Base-by-base conservation (phyloP, 768 basidiomycete genomes). In the Collybia mongolica region DNA sequence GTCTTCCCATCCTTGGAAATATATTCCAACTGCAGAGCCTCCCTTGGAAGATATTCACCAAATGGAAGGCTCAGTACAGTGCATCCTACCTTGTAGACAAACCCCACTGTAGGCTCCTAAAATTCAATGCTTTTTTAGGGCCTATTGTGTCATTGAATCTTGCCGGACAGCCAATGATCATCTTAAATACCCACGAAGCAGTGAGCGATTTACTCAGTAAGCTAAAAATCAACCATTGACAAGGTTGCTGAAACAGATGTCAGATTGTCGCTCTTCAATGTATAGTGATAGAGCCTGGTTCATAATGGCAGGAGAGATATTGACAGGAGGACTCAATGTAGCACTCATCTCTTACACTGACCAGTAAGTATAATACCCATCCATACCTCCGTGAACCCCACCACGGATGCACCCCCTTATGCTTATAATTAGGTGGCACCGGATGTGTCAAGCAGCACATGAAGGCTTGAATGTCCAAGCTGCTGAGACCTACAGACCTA, bases 281-380 rank as follows among this genome's bases (percentile, higher is more conserved):
- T 47, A 47, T 26, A 47, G 46, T 38, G 32, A 47, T 47, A n/a
- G 46, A n/a, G 32, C 46, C 15, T 15, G 46, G 32, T 38, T 47
- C 19, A 47, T 47, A 20, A 38, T 47, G 46, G 46, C 35, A 5
- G 35, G 35, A 8, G 46, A 47, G 22, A 17, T 47, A 4, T 26
- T 47, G 6, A 20, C 32, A 29, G 36, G 46, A 23, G 46, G 46
- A 9, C 32, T 47, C 17, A 47, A 36, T 18, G 7, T 47, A 3
- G 32, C 18, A 19, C 37, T 47, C 19, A 47, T 47, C 6, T 47
- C 46, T 15, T 47, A 47, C 17, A 36, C n/a, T 5, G 35, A 47
- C 37, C 20, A 19, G 46, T 47, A 23, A 17, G 46, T 37, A n/a
- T n/a, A 5, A 23, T 41, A 11, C 18, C 11, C 19, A 20, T n/a